Evolutionary conservation across 176 grass and related monocot species (phyloP).

Genomic region (Dendrocalamus sinicus): DNA sequence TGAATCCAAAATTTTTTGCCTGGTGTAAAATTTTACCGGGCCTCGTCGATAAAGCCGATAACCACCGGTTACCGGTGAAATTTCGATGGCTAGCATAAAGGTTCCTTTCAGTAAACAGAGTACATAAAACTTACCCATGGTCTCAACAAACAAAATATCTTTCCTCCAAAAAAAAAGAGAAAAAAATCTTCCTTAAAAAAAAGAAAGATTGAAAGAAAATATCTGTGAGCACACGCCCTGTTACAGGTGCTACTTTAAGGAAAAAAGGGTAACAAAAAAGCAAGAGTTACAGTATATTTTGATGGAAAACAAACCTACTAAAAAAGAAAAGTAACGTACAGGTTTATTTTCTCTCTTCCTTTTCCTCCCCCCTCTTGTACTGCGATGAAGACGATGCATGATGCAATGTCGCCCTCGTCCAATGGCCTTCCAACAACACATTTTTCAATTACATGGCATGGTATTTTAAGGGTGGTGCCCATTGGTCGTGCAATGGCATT

Average conservation of each 20-base stretch:
- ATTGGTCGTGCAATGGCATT: neutral
- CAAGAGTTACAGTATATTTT: neutral
- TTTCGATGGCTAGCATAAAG: neutral
- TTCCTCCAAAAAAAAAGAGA: neutral
- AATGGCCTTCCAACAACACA: neutral
- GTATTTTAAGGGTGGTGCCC: neutral
- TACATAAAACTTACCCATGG: neutral
- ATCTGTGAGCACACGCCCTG: neutral
- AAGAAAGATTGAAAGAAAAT: neutral
- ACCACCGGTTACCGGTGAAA: too few species aligned
- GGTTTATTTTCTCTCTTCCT: neutral
- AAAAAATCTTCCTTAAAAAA: neutral
- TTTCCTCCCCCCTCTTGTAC: neutral
- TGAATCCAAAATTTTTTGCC: too few species aligned
- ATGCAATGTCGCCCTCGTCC: neutral
- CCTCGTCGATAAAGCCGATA: too few species aligned
- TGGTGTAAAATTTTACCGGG: too few species aligned
- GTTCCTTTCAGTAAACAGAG: neutral
- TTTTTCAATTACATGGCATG: slow-evolving; percentile 10
- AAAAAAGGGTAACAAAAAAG: neutral
- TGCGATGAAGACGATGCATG: neutral
- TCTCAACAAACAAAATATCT: slow-evolving; percentile 5
- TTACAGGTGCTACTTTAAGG: neutral
- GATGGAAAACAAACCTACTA: neutral
- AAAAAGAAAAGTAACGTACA: neutral